Base-by-base conservation (phyloP, 805 yeast species). In the Lipomyces oligophaga region DNA sequence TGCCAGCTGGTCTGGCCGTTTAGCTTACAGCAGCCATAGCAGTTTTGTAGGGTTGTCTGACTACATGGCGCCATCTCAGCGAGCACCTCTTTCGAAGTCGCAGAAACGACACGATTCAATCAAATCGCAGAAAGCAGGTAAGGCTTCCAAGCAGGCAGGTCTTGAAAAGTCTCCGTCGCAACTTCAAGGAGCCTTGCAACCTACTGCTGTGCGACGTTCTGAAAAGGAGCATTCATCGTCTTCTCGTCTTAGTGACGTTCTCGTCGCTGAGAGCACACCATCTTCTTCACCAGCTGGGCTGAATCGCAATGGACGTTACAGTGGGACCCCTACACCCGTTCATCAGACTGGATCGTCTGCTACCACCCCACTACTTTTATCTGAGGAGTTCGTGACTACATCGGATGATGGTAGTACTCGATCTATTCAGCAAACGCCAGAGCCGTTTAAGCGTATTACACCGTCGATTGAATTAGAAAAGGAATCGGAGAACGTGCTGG, bases 401-500 rank as follows among this genome's bases (percentile, higher is more conserved):
- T 8, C 21, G 7, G 26, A 27, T 34, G 38, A 43, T n/a, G 43
- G 5, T 4, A 45, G 41, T 16, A 30, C 47, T 15, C 47, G 35
- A 22, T 47, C 52, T 13, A 43, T 47, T 16, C 52, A 47, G 30
- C 43, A 18, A 13, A 47, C 52, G 13, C 52, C 52, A 8, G 47
- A 47, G 41, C 47, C 47, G 20, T 38, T 43, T 15, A 42, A 43
- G 10, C 36, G 36, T 26, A 26, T 13, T 26, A 26, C 13, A 26
- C 30, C 8, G 30, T 26, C 30, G 8, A 13, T 8, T 10, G 8
- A 10, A 8, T 26, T 13, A 13, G 30, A 26, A 13, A 8, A 8
- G 30, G 30, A 26, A 8, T 10, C 13, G 30, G 30, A 26, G 30
- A 26, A 13, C 30, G n/a, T n/a, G n/a, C n/a, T n/a, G n/a, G n/a